Evolutionary conservation across 305 asterid species (phyloP).

Genomic region (Petunia hybrid): DNA sequence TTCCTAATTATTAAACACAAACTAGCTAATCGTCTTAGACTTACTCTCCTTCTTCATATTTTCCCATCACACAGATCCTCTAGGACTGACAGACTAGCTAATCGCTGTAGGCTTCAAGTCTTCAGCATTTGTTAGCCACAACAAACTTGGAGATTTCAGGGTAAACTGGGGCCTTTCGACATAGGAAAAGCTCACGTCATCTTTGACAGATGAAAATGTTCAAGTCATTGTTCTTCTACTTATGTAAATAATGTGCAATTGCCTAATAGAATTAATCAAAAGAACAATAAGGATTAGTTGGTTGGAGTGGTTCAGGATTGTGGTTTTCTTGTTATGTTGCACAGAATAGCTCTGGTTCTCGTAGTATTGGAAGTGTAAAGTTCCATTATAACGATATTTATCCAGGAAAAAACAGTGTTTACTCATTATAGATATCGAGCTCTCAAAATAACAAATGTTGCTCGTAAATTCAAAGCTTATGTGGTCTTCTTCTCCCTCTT

Average conservation of each 20-base stretch:
- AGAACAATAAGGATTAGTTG: background rate
- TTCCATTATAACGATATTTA: background rate
- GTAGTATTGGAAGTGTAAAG: background rate
- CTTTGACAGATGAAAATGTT: background rate
- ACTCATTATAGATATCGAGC: background rate
- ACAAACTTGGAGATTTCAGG: constrained; percentile 1
- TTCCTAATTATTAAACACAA: background rate
- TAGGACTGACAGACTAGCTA: background rate
- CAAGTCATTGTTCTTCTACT: background rate
- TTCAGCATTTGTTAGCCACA: background rate
- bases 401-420: background rate
- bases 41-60: background rate
- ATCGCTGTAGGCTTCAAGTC: background rate
- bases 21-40: background rate
- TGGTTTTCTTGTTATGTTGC: background rate
- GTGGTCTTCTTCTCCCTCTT: background rate
- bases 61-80: background rate
- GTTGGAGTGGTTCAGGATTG: background rate
- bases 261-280: background rate
- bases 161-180: background rate
- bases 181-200: background rate
- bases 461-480: background rate
- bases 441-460: background rate
- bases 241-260: background rate
- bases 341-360: background rate